Evolutionary conservation across 2,329 filamentous ascomycete genomes (phyloP).

Genomic region (Botrytis byssoidea): DNA sequence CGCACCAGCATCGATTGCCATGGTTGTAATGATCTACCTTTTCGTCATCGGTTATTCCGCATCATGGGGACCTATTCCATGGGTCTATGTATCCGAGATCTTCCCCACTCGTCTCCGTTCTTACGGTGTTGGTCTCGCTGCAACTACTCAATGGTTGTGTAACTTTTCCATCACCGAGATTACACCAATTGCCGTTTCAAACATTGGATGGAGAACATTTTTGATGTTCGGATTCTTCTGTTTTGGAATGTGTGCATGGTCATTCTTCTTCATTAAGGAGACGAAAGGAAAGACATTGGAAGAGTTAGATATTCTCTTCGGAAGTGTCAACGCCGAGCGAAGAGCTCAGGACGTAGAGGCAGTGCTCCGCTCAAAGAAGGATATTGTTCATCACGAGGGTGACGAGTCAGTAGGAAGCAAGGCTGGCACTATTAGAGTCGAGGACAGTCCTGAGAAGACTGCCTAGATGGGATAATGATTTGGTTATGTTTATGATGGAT

Average conservation of each 20-base stretch:
- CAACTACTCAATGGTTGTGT: conserved; percentile 69
- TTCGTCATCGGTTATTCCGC: conserved; percentile 47
- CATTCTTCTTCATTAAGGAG: conserved; percentile 60
- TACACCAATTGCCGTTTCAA: conserved; percentile 50
- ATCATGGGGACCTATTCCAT: conserved; percentile 53
- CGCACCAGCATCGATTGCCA: conserved; percentile 44
- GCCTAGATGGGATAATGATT: not conserved
- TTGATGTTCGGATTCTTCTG: conserved; percentile 49
- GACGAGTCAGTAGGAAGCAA: conserved; percentile 7
- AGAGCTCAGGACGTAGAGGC: conserved; percentile 24
- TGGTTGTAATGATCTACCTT: conserved; percentile 35
- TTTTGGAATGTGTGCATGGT: conserved; percentile 43
- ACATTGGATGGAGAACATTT: conserved; percentile 48
- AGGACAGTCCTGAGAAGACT: conserved; percentile 8
- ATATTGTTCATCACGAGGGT: conserved; percentile 10
- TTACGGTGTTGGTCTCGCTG: conserved; percentile 62
- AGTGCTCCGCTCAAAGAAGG: conserved; percentile 22
- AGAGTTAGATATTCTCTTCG: conserved; percentile 45
- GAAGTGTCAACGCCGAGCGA: conserved; percentile 15
- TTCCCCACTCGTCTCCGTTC: conserved; percentile 49
- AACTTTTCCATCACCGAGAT: conserved; percentile 53
- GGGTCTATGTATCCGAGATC: conserved; percentile 52
- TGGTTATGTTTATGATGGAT: conserved; percentile 1
- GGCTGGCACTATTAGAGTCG: conserved; percentile 1
- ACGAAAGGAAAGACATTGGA: conserved; percentile 68